Percentiles rank a stretch among this genome's conserved stretches.
phyloP scores from a whole-genome alignment of 2,329 filamentous ascomycete species.

The Fusarium sp. region DNA sequence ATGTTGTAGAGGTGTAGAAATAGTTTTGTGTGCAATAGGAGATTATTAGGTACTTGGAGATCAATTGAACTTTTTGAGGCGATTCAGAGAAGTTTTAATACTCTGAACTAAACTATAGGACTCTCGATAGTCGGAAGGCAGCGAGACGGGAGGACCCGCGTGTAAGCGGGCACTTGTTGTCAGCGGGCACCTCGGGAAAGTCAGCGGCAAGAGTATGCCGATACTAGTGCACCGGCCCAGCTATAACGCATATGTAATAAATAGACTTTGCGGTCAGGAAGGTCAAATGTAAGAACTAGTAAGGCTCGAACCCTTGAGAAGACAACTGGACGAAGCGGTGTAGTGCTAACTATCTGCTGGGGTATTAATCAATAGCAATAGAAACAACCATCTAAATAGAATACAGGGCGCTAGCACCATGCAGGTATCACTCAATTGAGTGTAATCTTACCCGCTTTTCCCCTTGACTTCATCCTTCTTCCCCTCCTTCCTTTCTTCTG shows the following conservation, averaged over 20 bases:
- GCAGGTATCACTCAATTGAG: accelerated
- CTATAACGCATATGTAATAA: neutral
- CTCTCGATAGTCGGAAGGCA: no score
- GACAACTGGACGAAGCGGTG: neutral
- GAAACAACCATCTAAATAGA: neutral
- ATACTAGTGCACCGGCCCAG: neutral
- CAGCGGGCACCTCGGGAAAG: neutral
- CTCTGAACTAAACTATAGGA: neutral
- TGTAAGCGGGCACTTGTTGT: neutral
- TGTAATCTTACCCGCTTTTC: neutral
- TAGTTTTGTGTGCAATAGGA: accelerated
- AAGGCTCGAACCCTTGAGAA: accelerated
- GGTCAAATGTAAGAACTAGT: neutral
- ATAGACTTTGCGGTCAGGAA: neutral
- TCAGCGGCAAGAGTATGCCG: neutral
- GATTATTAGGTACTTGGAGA: neutral
- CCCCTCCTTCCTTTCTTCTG: neutral
- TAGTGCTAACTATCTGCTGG: neutral
- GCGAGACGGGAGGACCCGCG: neutral
- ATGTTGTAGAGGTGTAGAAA: neutral
- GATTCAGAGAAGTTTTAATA: neutral
- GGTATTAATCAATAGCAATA: neutral
- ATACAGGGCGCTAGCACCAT: neutral
- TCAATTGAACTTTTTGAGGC: neutral
- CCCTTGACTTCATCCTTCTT: neutral